phyloP scores from a whole-genome alignment of 2,329 filamentous ascomycete species.

The Ascochyta koolunga region DNA sequence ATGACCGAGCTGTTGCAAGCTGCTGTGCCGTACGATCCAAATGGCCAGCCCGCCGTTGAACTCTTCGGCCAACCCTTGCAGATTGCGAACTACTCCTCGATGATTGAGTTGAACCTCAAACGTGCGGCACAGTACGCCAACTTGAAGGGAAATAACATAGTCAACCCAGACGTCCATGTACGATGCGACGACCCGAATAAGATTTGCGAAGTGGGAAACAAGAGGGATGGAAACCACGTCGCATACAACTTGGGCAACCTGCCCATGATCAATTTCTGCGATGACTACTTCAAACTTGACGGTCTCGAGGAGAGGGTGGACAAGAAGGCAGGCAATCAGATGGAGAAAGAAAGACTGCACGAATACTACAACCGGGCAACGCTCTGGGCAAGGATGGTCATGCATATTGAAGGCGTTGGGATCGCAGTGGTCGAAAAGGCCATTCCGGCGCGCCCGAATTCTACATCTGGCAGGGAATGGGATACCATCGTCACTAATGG shows the following conservation, averaged over 20 bases:
- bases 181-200: conserved; percentile 44
- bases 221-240: conserved; percentile 37
- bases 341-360: conserved; percentile 31
- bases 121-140: conserved; percentile 40
- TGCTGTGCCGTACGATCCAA: conserved; percentile 30
- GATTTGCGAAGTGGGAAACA: conserved; percentile 33
- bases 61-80: conserved; percentile 35
- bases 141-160: conserved; percentile 26
- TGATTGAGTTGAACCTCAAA: conserved; percentile 36
- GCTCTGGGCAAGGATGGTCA: conserved; percentile 44
- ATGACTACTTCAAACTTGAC: conserved; percentile 37
- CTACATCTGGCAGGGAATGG: conserved; percentile 29
- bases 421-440: conserved; percentile 33
- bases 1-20: conserved; percentile 41
- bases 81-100: conserved; percentile 36
- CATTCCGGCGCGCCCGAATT: conserved; percentile 22
- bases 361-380: conserved; percentile 44
- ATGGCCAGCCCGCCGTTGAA: conserved; percentile 32
- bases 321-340: conserved; percentile 29
- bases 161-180: conserved; percentile 41
- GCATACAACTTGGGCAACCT: conserved; percentile 46
- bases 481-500: conserved; percentile 21
- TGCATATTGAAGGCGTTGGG: conserved; percentile 42
- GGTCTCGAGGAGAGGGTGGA: conserved; percentile 32
- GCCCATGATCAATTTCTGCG: conserved; percentile 44